These are phyloP conservation scores for Fusarium illudens DNA, from an alignment of 2,329 filamentous ascomycete genomes.

Conservation along the genomic window DNA sequence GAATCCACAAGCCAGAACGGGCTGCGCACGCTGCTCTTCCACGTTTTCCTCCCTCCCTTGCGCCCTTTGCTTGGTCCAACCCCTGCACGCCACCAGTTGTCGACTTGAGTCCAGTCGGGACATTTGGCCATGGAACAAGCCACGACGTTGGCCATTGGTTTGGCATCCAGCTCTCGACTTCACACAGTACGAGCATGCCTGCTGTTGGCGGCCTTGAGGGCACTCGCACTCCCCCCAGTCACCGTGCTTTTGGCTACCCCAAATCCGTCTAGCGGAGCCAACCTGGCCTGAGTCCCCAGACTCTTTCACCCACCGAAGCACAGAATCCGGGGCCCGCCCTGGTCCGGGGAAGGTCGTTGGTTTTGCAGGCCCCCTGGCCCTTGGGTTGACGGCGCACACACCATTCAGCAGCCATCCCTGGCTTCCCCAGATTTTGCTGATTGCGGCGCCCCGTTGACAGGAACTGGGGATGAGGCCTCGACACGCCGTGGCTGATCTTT, in stretches of 20 bases:
- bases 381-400: constrained; percentile 42
- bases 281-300: constrained; percentile 28
- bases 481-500: constrained; percentile 21
- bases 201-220: constrained; percentile 9
- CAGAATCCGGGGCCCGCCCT: constrained; percentile 33
- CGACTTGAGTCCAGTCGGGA: constrained; percentile 22
- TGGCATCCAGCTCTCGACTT: constrained; percentile 11
- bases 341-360: constrained; percentile 40
- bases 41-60: constrained; percentile 40
- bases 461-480: constrained; percentile 22
- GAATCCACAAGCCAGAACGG: constrained; percentile 15
- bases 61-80: constrained; percentile 27
- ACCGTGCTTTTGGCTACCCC: constrained; percentile 39
- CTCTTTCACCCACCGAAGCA: constrained; percentile 19
- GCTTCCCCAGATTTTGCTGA: constrained; percentile 47
- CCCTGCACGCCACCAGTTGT: constrained; percentile 34
- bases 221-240: constrained; percentile 28
- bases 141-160: constrained; percentile 26
- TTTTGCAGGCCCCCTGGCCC: constrained; percentile 40
- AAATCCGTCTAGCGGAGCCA: constrained; percentile 40
- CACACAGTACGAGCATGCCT: constrained; percentile 31
- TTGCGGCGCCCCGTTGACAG: constrained; percentile 26
- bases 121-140: constrained; percentile 19
- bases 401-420: constrained; percentile 43
- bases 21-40: constrained; percentile 27